These are phyloP conservation scores for Aspergillus chevalieri DNA, from an alignment of 2,329 filamentous ascomycete species.

Conservation along the genomic window DNA sequence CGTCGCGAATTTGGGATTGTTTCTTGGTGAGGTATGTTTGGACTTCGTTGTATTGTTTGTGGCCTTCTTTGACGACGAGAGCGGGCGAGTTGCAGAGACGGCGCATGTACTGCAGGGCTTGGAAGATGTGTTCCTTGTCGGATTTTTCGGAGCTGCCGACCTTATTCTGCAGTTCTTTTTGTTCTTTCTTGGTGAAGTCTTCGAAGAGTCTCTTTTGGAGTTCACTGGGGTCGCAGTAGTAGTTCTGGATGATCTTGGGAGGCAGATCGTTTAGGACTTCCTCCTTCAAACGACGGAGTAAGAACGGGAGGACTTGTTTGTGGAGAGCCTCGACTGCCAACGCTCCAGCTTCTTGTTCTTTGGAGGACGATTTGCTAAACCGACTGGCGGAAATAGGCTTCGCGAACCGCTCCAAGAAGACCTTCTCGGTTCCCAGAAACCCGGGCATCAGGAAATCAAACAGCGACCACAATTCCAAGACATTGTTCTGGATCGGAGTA, in stretches of 20 bases:
- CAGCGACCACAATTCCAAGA: constrained; percentile 91
- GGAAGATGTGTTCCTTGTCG: constrained; percentile 97
- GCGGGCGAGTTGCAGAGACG: constrained; percentile 98
- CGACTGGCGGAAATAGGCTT: constrained; percentile 93
- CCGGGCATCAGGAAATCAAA: constrained; percentile 99
- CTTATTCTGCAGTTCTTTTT: constrained; percentile 77
- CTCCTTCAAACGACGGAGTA: constrained; percentile 92
- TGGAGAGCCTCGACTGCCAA: constrained; percentile 96
- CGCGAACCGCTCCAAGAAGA: constrained; percentile 91
- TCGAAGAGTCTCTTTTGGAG: constrained; percentile 93
- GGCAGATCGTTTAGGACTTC: constrained; percentile 94
- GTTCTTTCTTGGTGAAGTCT: constrained; percentile 90
- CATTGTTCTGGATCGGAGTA: constrained; percentile 96
- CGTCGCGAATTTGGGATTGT: constrained; percentile 76
- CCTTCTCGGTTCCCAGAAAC: constrained; percentile 90
- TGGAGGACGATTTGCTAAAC: constrained; percentile 94
- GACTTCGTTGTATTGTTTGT: constrained; percentile 82
- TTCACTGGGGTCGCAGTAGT: constrained; percentile 96
- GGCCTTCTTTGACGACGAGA: constrained; percentile 89
- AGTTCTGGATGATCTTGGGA: constrained; percentile 97
- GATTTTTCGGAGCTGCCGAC: constrained; percentile 82
- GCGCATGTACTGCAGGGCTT: constrained; percentile 97
- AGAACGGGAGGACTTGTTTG: constrained; percentile 95
- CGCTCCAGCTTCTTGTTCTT: constrained; percentile 94
- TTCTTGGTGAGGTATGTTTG: constrained; percentile 73